Evolutionary conservation across 2,329 filamentous ascomycete genomes (phyloP).

Genomic region (Lecanicillium sp.): DNA sequence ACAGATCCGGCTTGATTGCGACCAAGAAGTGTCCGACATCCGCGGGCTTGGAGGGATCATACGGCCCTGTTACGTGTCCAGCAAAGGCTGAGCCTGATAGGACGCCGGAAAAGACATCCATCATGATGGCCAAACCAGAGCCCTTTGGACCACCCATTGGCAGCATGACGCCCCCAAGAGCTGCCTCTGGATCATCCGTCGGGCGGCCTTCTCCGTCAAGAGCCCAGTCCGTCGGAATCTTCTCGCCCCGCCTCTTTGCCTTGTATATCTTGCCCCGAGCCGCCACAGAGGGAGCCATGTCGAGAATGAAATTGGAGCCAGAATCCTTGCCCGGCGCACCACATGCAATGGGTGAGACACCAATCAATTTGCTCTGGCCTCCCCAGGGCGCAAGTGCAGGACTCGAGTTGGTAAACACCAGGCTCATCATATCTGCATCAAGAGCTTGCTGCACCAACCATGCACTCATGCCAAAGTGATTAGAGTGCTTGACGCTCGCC

Average conservation of each 20-base stretch:
- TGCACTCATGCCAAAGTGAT: conserved; percentile 79
- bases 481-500: conserved; percentile 68
- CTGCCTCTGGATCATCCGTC: conserved; percentile 66
- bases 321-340: conserved; percentile 59
- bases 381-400: conserved; percentile 69
- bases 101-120: conserved; percentile 82
- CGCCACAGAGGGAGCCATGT: conserved; percentile 66
- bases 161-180: conserved; percentile 73
- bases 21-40: conserved; percentile 72
- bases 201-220: conserved; percentile 61
- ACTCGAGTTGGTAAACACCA: conserved; percentile 67
- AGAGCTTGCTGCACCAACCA: conserved; percentile 75
- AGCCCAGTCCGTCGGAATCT: conserved; percentile 69
- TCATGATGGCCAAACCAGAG: conserved; percentile 71
- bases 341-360: conserved; percentile 68
- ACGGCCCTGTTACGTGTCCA: conserved; percentile 69
- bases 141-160: conserved; percentile 84
- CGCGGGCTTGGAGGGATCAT: conserved; percentile 61
- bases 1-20: conserved; percentile 68
- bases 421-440: conserved; percentile 62
- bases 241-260: conserved; percentile 59
- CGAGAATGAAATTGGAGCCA: conserved; percentile 59
- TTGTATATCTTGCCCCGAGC: conserved; percentile 70
- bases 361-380: conserved; percentile 61
- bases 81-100: conserved; percentile 74